phyloP scores from a whole-genome alignment of 2,329 filamentous ascomycete species.

The Leptographium radiaticola region DNA sequence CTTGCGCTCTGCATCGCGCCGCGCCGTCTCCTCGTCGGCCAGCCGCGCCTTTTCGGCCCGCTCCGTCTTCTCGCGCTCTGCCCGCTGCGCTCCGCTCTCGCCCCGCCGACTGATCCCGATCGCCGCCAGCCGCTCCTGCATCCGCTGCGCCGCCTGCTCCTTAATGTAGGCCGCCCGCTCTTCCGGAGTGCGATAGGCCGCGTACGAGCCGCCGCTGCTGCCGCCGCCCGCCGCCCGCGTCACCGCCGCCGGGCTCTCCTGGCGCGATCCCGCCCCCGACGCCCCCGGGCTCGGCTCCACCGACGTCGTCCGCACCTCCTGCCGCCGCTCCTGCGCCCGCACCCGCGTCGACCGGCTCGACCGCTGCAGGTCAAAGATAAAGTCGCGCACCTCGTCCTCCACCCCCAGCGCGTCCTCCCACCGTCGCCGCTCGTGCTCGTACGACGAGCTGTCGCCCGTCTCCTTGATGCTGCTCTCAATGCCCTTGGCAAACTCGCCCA shows the following conservation, averaged over 20 bases:
- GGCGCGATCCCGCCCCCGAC: conserved; percentile 19
- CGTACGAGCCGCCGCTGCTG: conserved; percentile 54
- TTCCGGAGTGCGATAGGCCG: conserved; percentile 79
- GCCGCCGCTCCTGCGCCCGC: conserved; percentile 42
- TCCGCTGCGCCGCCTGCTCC: conserved; percentile 90
- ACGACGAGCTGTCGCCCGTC: conserved; percentile 57
- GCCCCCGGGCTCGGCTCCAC: neutral
- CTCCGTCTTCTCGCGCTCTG: conserved; percentile 79
- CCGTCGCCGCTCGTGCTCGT: conserved; percentile 79
- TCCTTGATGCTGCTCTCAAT: conserved; percentile 84
- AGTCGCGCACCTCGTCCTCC: conserved; percentile 92
- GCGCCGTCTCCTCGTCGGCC: conserved; percentile 88
- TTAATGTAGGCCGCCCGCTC: conserved; percentile 93
- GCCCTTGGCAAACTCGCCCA: conserved; percentile 71
- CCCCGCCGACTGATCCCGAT: conserved; percentile 80
- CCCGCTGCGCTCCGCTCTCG: conserved; percentile 70
- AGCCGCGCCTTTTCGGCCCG: conserved; percentile 75
- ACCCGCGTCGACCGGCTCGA: conserved; percentile 67
- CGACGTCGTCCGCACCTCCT: conserved; percentile 15
- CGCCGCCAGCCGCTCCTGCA: conserved; percentile 90
- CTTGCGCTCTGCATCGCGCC: conserved; percentile 77
- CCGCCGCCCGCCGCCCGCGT: conserved; percentile 34
- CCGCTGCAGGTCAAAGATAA: conserved; percentile 91
- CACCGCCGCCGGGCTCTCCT: conserved; percentile 5
- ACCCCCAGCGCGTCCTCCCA: conserved; percentile 96